Evolutionary conservation across 2,329 filamentous ascomycete species (phyloP).

Genomic region (Epichloe festucae): DNA sequence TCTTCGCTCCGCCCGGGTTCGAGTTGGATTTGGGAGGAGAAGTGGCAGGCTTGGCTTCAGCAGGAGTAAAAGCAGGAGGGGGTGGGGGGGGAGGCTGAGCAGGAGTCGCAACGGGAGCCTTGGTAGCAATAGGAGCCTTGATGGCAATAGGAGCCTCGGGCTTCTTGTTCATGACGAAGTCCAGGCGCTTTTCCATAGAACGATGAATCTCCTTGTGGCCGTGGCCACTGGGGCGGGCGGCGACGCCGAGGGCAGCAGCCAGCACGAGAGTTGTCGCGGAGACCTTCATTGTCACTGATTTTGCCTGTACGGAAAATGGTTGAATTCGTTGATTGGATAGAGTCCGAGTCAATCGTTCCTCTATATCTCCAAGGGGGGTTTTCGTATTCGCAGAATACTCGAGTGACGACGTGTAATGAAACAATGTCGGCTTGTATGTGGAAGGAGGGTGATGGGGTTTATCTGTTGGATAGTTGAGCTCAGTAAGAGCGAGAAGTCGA

Average conservation of each 20-base stretch:
- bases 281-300: slow-evolving; percentile 27
- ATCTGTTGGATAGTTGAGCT: not conserved
- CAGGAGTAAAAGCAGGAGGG: not conserved
- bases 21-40: slow-evolving; percentile 8
- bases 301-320: not conserved
- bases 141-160: slow-evolving; percentile 15
- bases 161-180: slow-evolving; percentile 24
- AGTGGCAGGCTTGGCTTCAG: slow-evolving; percentile 2
- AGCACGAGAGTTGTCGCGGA: slow-evolving; percentile 23
- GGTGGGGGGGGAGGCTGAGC: not conserved
- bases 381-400: slow-evolving; percentile 10
- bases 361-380: not conserved
- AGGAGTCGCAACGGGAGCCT: not conserved
- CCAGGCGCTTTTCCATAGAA: slow-evolving; percentile 17
- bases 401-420: not conserved
- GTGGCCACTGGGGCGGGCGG: slow-evolving; percentile 28
- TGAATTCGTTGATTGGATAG: not conserved
- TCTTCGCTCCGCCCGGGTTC: slow-evolving; percentile 11
- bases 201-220: slow-evolving; percentile 23
- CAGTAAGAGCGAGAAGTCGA: not conserved
- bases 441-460: slow-evolving; percentile 6
- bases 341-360: slow-evolving; percentile 4
- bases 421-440: not conserved
- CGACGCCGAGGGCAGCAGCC: slow-evolving; percentile 27
- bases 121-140: slow-evolving; percentile 10